phyloP scores from a whole-genome alignment of 805 yeast genomes.

The Kregervanrija fluxuum region DNA sequence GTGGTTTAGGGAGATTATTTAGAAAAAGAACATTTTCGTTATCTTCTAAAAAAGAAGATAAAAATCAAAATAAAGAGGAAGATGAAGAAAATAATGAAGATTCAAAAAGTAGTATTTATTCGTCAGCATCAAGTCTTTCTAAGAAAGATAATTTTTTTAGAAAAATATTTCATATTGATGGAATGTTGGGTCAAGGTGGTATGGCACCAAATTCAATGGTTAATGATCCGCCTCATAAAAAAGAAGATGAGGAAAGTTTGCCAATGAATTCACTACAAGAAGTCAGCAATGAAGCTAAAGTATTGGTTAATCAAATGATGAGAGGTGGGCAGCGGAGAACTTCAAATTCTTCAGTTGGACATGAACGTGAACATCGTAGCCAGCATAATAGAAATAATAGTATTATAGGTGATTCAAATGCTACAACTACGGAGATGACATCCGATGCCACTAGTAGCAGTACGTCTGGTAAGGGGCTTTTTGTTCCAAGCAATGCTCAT shows the following conservation, averaged over 20 bases:
- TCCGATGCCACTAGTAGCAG: conserved; percentile 18
- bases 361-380: too few relatives aligned
- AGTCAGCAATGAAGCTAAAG: conserved; percentile 48
- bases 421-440: conserved; percentile 19
- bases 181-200: conserved; percentile 11
- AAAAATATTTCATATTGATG: conserved; percentile 10
- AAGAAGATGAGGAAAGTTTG: conserved; percentile 14
- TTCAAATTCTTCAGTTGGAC: too few relatives aligned
- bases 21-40: conserved; percentile 8
- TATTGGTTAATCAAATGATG: conserved; percentile 32
- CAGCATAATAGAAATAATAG: not conserved
- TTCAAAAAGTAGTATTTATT: not conserved
- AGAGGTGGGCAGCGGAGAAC: not conserved
- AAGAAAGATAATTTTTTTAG: conserved; percentile 5
- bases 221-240: not conserved
- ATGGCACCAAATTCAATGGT: conserved; percentile 7
- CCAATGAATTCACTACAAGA: conserved; percentile 21
- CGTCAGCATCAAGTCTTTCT: not conserved
- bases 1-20: conserved; percentile 2
- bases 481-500: conserved; percentile 7
- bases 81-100: not conserved
- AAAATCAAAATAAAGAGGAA: not conserved
- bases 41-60: conserved; percentile 1
- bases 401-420: not conserved
- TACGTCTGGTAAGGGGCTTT: not conserved